Evolutionary conservation across 495 filamentous ascomycete genomes (phyloP), one percentile per base, ranked within the genome.

Genomic region (Talaromyces proteolyticus): DNA sequence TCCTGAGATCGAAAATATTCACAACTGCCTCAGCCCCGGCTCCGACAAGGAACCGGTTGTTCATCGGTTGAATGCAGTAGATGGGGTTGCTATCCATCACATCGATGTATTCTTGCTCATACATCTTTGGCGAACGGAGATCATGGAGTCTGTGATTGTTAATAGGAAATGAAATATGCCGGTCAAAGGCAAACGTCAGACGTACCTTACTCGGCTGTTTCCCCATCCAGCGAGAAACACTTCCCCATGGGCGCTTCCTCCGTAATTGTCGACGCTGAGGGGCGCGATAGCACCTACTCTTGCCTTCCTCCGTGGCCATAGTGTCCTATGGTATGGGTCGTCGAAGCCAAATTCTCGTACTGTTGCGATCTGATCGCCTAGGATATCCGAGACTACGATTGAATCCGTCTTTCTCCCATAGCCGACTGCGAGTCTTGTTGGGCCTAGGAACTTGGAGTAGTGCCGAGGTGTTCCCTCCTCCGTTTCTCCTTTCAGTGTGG

Each of bases 1-100:
- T 71, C 34, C 84, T 79, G 26, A 88, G 60, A 56, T 88, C 82
- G 51, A 86, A 88, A 2, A 85, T 58, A 54, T 86, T 87, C 7
- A 88, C 59, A 14, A 84, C 56, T 39, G 73, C 75, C 55, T 85
- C 74, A 8, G 71, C 70, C 8, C 73, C 72, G 1, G 72, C 72
- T 16, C 83, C 84, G 16, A 75, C 77, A 12, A 85, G 51, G 52
- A 88, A 76, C 5, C 73, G 67, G 53, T 84, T 72, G 18, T 73
- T 68, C 52, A 84, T 68, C 0, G 78, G 63, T 2, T 75, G 72
- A 10, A 88, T 68, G 37, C 80, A 79, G 61, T 84, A 87, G 14
- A 85, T 74, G 1, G 77, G 65, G 18, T 67, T 72, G 21, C 68
- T 61, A 57, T 86, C 81, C 4, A 79, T 74, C 7, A 70, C 61